Percentiles rank a stretch among this genome's conserved stretches.
These are phyloP conservation scores for Musa balbisiana DNA, from an alignment of 202 grass and related monocot genomes.

Conservation along the genomic window DNA sequence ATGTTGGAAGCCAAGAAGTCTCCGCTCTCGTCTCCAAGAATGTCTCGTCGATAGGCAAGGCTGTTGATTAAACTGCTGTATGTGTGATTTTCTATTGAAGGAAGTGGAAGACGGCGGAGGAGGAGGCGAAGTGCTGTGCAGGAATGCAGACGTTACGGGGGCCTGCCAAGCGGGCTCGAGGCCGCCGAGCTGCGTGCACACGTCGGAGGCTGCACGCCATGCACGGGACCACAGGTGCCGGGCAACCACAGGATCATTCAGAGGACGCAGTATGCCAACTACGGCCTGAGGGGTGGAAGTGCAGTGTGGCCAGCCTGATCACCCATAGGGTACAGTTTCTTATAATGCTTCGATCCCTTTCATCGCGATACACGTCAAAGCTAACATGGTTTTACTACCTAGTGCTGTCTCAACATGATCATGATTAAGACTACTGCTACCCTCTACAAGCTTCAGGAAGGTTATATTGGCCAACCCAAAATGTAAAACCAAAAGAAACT, in stretches of 20 bases:
- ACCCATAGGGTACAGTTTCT: constrained; percentile 24
- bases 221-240: constrained; percentile 39
- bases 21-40: neutral
- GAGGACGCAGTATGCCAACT: constrained; percentile 29
- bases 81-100: neutral
- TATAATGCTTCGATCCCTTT: no score
- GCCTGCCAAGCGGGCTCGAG: constrained; percentile 33
- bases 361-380: no score
- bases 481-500: no score
- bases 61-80: neutral
- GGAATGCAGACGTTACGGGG: neutral
- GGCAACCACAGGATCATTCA: neutral
- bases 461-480: no score
- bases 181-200: constrained; percentile 45
- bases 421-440: no score
- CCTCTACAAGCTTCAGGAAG: no score
- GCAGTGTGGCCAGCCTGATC: constrained; percentile 47
- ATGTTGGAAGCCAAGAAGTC: neutral
- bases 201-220: constrained; percentile 41
- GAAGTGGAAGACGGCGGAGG: neutral
- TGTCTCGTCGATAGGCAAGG: neutral
- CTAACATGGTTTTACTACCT: no score
- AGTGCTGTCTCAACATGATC: no score
- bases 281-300: constrained; percentile 63
- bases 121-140: neutral